Base-by-base conservation (phyloP, 2,329 filamentous ascomycete genomes). In the Botrytis aclada region DNA sequence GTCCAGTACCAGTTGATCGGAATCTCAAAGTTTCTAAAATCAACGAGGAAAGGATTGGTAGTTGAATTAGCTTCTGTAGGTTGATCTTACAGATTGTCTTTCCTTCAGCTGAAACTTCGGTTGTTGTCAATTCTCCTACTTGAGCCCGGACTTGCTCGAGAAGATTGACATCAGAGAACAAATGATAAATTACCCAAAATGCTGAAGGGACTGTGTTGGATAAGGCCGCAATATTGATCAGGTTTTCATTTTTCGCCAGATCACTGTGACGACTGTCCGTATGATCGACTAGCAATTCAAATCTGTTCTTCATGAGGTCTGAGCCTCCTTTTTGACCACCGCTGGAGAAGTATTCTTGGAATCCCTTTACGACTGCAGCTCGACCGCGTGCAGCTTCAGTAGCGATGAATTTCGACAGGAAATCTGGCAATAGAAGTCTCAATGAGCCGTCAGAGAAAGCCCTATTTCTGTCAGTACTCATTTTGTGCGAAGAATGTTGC, bases 131-230 rank as follows among this genome's bases (percentile, higher is more conserved):
- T 45, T 12, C 20, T 12, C 12, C 43, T 25, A 71, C 47, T 67
- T 71, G 70, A 9, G 16, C 60, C 14, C 70, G 62, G 12, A 72
- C n/a, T 25, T 72, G 32, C 20, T 47, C 41, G 29, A 72, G 39
- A 29, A 60, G 22, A 22, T 4, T 10, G 3, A 51, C 16, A 29
- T 72, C 62, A 29, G 62, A 72, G 47, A 72, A 67, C 1, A 60
- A 25, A 18, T 72, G 62, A 34, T 60, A 72, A 20, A 67, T 58
- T 22, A 41, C 47, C 70, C 70, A 72, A 9, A 67, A 72, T 5
- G 51, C 54, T 20, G 62, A 67, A 41, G 70, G 62, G 12, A 37
- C 41, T 22, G 70, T 69, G 39, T 72, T 72, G 14, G 70, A 29
- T 22, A 72, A n/a, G 3, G 45, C 43, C 12, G 62, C 70, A 51